These are phyloP conservation scores for Scedosporium dehoogii DNA, from an alignment of 2,329 filamentous ascomycete genomes.

Conservation along the genomic window DNA sequence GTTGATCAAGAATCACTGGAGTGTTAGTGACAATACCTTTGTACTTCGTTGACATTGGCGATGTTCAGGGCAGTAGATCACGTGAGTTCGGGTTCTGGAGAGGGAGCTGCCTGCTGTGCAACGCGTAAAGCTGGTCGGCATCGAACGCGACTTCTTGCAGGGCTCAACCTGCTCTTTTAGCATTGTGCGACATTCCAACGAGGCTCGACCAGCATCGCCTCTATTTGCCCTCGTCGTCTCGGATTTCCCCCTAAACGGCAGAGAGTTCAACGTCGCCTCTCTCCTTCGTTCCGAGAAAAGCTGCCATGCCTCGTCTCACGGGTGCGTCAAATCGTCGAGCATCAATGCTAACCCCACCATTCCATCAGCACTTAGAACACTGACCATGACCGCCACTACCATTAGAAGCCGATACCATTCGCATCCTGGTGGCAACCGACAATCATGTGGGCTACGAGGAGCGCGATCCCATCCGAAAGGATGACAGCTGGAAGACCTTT, in stretches of 20 bases:
- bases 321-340: not conserved
- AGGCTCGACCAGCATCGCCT: not conserved
- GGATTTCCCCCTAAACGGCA: not conserved
- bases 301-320: slow-evolving; percentile 1
- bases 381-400: not conserved
- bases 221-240: not conserved
- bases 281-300: not conserved
- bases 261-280: not conserved
- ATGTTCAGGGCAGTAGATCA: not conserved
- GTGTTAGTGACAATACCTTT: too few relatives aligned
- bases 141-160: not conserved
- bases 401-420: slow-evolving; percentile 69
- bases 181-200: too few relatives aligned
- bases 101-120: not conserved
- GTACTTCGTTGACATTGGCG: too few relatives aligned
- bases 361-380: not conserved
- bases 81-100: slow-evolving; percentile 6
- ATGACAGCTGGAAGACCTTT: slow-evolving; percentile 95
- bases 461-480: slow-evolving; percentile 83
- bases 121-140: not conserved
- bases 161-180: too few relatives aligned
- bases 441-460: slow-evolving; percentile 98
- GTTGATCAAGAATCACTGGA: too few relatives aligned
- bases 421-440: slow-evolving; percentile 87
- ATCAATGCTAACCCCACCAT: not conserved